These are phyloP conservation scores for Fusarium euwallaceae DNA, from an alignment of 2,329 filamentous ascomycete genomes.

Conservation along the genomic window DNA sequence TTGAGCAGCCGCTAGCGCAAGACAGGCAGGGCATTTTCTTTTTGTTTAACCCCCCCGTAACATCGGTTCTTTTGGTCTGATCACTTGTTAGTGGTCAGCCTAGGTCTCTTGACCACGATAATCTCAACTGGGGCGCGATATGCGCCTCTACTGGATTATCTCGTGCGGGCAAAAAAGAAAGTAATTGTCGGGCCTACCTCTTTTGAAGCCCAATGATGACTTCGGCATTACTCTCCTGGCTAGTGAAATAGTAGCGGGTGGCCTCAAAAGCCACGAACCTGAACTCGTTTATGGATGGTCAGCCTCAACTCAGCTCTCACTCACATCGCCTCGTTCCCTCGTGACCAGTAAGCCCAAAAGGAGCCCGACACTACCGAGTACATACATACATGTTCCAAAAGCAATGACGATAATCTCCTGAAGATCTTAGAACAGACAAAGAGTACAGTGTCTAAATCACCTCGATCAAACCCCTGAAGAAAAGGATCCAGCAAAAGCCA, in stretches of 20 bases:
- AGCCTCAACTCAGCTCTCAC: constrained; percentile 25
- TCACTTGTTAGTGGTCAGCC: constrained; percentile 13
- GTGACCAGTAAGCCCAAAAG: constrained; percentile 20
- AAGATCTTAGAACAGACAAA: neutral
- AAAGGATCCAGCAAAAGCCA: neutral
- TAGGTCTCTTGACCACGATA: neutral
- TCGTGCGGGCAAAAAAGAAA: neutral
- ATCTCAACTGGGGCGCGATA: neutral
- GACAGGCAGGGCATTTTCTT: neutral
- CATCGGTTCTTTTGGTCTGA: neutral
- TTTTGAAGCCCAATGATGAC: constrained; percentile 4
- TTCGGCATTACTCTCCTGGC: neutral
- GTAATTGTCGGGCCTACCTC: neutral
- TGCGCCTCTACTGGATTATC: neutral
- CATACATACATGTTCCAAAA: neutral
- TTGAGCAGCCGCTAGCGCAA: constrained; percentile 34
- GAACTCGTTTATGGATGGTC: neutral
- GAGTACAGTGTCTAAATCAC: neutral
- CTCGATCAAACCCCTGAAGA: constrained; percentile 1
- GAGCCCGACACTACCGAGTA: neutral
- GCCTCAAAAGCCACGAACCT: constrained; percentile 2
- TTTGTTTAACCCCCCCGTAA: constrained; percentile 1
- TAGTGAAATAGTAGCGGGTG: neutral
- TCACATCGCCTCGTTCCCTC: constrained; percentile 26
- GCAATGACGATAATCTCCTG: neutral